These are phyloP conservation scores for Solanum bukasovii DNA, from an alignment of 257 asterid species.

Conservation along the genomic window DNA sequence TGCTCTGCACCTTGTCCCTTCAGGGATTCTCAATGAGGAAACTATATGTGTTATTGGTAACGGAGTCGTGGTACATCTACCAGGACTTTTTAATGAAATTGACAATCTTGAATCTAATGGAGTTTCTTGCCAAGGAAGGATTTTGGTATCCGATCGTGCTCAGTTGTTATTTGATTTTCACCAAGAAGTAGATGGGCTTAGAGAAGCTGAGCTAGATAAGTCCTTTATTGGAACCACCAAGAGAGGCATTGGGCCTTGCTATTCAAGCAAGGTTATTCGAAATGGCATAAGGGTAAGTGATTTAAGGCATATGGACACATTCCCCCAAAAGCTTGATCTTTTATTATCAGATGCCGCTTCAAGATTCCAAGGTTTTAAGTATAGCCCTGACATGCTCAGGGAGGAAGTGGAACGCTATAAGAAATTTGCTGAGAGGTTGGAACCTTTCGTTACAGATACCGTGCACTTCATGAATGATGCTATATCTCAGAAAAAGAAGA, in stretches of 20 bases:
- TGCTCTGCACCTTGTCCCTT: conserved; percentile 94
- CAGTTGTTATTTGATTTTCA: conserved; percentile 89
- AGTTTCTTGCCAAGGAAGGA: conserved; percentile 76
- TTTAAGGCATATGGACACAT: conserved; percentile 95
- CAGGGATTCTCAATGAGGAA: conserved; percentile 65
- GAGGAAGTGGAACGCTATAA: conserved; percentile 78
- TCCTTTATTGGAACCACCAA: conserved; percentile 93
- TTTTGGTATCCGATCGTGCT: conserved; percentile 86
- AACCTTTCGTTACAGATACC: conserved; percentile 75
- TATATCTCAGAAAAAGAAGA: conserved; percentile 46
- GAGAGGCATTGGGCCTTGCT: conserved; percentile 96
- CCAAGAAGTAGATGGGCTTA: conserved; percentile 75
- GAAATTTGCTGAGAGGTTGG: conserved; percentile 78
- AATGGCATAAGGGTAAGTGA: conserved; percentile 89
- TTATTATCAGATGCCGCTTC: conserved; percentile 82
- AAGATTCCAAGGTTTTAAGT: conserved; percentile 61
- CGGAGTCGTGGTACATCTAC: conserved; percentile 91
- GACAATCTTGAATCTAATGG: conserved; percentile 85
- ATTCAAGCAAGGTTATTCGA: conserved; percentile 88
- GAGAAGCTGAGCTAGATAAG: conserved; percentile 86
- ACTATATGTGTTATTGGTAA: conserved; percentile 54
- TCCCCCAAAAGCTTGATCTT: conserved; percentile 79
- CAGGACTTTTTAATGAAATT: conserved; percentile 73
- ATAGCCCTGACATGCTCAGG: conserved; percentile 73
- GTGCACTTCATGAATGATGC: conserved; percentile 83